A percentile compares a stretch with the other conserved stretches of the same genome.
Conservation (phyloP, 140 eudicot species). For the Stevia rebaudiana region DNA sequence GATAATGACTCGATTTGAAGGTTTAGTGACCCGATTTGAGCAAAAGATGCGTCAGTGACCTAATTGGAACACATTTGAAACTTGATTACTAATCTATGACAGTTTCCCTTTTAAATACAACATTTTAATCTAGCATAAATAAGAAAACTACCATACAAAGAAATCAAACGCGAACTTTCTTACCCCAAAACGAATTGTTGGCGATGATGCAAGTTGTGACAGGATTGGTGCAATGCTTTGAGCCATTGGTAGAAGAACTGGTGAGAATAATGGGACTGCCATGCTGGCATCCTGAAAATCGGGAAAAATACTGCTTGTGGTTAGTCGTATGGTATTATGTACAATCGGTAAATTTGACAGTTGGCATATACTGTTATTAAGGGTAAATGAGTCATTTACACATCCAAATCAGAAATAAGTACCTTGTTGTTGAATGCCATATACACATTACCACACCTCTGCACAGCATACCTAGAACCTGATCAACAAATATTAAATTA, state of each 20-base stretch:
- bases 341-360: conserved; percentile 9
- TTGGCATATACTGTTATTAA: neutral
- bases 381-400: neutral
- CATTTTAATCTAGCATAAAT: neutral
- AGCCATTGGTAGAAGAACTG: conserved; percentile 80
- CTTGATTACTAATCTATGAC: no score
- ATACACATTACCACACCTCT: conserved; percentile 73
- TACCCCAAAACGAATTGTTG: conserved; percentile 82
- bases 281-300: conserved; percentile 84
- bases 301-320: conserved; percentile 1
- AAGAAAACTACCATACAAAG: neutral
- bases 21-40: no score
- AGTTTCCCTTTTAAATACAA: neutral
- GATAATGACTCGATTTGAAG: no score
- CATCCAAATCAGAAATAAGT: conserved; percentile 12
- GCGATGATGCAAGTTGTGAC: conserved; percentile 74
- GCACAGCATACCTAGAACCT: conserved; percentile 96
- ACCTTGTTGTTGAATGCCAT: conserved; percentile 96
- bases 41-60: no score
- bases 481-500: conserved; percentile 13
- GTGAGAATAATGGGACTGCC: conserved; percentile 78
- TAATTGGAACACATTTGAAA: no score
- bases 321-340: conserved; percentile 10
- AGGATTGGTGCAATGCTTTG: conserved; percentile 78
- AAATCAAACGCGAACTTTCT: conserved; percentile 23